These are phyloP conservation scores for Xylaria multiplex DNA, from an alignment of 2,329 filamentous ascomycete genomes.

Conservation along the genomic window DNA sequence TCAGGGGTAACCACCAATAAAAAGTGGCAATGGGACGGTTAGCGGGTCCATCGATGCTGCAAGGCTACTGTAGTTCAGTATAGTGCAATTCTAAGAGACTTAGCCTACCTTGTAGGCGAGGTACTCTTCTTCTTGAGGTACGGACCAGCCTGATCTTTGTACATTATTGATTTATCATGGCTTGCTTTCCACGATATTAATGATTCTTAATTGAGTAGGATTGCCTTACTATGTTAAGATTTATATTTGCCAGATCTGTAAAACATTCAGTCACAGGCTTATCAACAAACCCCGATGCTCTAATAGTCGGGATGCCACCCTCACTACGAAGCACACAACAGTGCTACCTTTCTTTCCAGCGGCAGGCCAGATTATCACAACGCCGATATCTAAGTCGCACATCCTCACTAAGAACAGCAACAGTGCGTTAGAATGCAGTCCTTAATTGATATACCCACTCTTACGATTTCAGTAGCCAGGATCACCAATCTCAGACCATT, in stretches of 20 bases:
- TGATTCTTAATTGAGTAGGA: not conserved
- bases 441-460: conserved; percentile 4
- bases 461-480: conserved; percentile 30
- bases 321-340: conserved; percentile 35
- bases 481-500: conserved; percentile 31
- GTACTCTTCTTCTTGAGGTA: no score
- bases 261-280: not conserved
- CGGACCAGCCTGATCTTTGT: no score
- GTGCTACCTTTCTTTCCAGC: conserved; percentile 29
- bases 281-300: conserved; percentile 7
- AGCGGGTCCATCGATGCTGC: conserved; percentile 12
- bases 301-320: conserved; percentile 37
- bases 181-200: no score
- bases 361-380: conserved; percentile 19
- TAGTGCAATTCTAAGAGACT: no score
- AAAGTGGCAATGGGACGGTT: conserved; percentile 2
- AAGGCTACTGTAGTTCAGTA: conserved; percentile 14
- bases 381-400: conserved; percentile 25
- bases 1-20: conserved; percentile 25
- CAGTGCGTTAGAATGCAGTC: conserved; percentile 30
- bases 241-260: not conserved
- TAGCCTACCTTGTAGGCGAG: no score
- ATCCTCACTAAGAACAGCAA: conserved; percentile 18
- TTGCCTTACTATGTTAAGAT: not conserved
- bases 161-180: no score